phyloP scores from a whole-genome alignment of 176 grass and related monocot genomes.

The Bolboschoenus planiculmis region DNA sequence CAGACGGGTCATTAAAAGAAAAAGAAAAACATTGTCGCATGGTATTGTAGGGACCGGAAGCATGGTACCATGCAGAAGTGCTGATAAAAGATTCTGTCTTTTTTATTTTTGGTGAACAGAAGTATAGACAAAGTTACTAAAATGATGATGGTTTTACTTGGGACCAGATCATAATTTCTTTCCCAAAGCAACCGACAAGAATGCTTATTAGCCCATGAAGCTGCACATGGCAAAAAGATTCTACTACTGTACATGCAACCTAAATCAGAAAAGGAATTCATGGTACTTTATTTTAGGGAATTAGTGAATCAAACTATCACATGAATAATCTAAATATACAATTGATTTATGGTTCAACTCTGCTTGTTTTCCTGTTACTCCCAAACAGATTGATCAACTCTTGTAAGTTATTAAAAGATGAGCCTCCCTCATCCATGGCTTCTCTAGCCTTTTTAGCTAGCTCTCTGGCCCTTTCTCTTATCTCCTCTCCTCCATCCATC shows the following conservation, averaged over 20 bases:
- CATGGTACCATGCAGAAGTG: not conserved
- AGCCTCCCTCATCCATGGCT: conserved; percentile 49
- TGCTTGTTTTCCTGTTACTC: not conserved
- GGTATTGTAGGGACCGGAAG: not conserved
- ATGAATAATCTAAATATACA: not conserved
- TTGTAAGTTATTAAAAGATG: conserved; percentile 41
- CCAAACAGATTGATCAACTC: conserved; percentile 37
- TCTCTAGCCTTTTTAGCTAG: conserved; percentile 37
- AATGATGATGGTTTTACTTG: not conserved
- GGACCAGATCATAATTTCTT: not conserved
- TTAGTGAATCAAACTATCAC: not conserved
- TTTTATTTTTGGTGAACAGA: not conserved
- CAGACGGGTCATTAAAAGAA: not conserved
- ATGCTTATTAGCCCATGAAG: not conserved
- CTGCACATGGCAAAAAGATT: not conserved
- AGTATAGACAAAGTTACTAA: not conserved
- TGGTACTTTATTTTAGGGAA: not conserved
- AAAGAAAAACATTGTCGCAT: not conserved
- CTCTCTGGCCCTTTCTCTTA: conserved; percentile 39
- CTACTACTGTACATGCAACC: not conserved
- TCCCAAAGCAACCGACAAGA: not conserved
- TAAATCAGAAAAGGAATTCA: not conserved
- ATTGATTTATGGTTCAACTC: not conserved
- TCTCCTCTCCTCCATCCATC: conserved; percentile 45
- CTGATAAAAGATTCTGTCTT: not conserved